Base-by-base conservation (phyloP, 371 early-diverging fungal species). In the Coemansia sp. region DNA sequence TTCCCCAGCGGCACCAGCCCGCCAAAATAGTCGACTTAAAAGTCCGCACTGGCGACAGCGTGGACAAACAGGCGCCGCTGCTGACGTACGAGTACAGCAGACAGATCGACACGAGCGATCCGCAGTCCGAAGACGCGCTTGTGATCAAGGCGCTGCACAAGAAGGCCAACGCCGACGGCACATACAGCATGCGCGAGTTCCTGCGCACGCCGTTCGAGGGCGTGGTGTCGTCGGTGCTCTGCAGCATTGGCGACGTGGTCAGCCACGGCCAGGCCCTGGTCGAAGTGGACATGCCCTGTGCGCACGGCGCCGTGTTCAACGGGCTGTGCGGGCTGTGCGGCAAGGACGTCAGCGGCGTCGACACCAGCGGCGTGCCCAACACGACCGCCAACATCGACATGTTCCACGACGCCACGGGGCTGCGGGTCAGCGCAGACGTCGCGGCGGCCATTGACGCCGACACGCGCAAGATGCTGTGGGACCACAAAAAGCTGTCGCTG, bases 261-360 rank as follows among this genome's bases (percentile, higher is more conserved):
- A 16, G 20, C 7, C 50, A 59, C 32, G 60, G 57, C n/a, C 52
- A 63, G 10, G 57, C 70, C 1, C 32, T 85, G 13, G 36, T 84
- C 6, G 67, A 69, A 13, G 70, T 82, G 36, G 62, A 61, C 9
- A 65, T 82, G 53, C 68, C 82, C 2, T 95, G 95, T 79, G 79
- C 81, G 35, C 95, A 95, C 67, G 86, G 85, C 54, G 85, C 91
- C 1, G 89, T 88, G 57, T 89, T 86, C 45, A 83, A 85, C 34
- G 93, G 93, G n/a, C 76, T 94, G 49, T 95, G 95, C 68, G 89
- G 87, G 20, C 60, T 85, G 10, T 95, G 95, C 70, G 90, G 91
- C 39, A 82, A 85, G 47, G 82, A 87, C 30, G 58, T 91, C 53
- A 82, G 83, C 51, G 85, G 79, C 45, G 68, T 59, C 4, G 53